Percentiles rank a stretch among this genome's conserved stretches.
Conservation (phyloP, 75 land plant genomes). For the Picea glauca region DNA sequence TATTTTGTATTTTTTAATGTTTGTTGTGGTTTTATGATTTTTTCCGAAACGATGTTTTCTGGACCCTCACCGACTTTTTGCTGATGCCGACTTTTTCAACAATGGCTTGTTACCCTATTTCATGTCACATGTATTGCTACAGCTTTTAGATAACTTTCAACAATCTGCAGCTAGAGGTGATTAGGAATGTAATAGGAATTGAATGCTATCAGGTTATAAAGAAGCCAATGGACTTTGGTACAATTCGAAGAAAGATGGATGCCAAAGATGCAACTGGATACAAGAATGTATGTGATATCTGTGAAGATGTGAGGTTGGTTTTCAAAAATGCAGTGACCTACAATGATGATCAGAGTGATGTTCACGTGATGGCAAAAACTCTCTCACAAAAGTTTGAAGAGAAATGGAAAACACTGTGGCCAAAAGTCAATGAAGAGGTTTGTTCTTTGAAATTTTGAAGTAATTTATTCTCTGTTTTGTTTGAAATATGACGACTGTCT, state of each 20-base stretch:
- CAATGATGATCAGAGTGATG: slow-evolving; percentile 77
- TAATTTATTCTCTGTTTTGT: neutral
- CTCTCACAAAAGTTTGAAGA: slow-evolving; percentile 85
- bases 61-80: too few species aligned
- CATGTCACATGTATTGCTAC: neutral
- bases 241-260: slow-evolving; percentile 82
- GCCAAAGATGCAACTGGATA: slow-evolving; percentile 87
- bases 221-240: slow-evolving; percentile 92
- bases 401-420: slow-evolving; percentile 75
- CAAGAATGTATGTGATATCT: slow-evolving; percentile 75
- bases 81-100: too few species aligned
- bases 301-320: slow-evolving; percentile 78
- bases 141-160: neutral
- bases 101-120: neutral
- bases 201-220: slow-evolving; percentile 62
- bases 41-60: too few species aligned
- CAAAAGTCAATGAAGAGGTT: slow-evolving; percentile 94
- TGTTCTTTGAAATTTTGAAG: neutral
- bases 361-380: slow-evolving; percentile 84
- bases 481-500: neutral
- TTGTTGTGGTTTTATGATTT: too few species aligned
- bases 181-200: neutral
- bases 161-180: neutral
- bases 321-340: slow-evolving; percentile 93
- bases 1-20: too few species aligned